A percentile compares a stretch with the other conserved stretches of the same genome.
phyloP scores from a whole-genome alignment of 495 filamentous ascomycete genomes.

The Friedmanniomyces simplex region DNA sequence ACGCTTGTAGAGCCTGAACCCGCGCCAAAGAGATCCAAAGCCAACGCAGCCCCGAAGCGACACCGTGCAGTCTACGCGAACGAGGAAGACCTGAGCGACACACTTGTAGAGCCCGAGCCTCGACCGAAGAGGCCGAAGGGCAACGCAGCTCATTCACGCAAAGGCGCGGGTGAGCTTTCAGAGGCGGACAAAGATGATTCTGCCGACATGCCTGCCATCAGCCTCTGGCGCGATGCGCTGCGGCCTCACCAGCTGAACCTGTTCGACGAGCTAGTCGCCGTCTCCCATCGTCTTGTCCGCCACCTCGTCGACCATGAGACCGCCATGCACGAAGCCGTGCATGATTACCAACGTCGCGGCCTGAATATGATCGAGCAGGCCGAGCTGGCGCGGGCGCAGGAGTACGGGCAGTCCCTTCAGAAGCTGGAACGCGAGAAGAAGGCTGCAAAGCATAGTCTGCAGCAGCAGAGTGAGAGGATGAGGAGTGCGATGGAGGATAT shows the following conservation, averaged over 20 bases:
- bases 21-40: neutral
- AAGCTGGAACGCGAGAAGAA: neutral
- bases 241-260: constrained; percentile 17
- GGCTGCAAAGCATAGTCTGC: neutral
- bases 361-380: constrained; percentile 6
- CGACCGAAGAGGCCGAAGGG: neutral
- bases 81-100: constrained; percentile 12
- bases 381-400: constrained; percentile 3
- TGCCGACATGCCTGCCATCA: constrained; percentile 1
- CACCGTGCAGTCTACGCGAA: neutral
- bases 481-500: neutral
- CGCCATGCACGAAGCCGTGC: constrained; percentile 8
- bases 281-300: constrained; percentile 13
- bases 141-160: neutral
- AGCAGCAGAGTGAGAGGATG: neutral
- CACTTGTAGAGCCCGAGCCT: constrained; percentile 11
- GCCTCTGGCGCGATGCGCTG: constrained; percentile 8
- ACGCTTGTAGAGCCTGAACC: constrained; percentile 13
- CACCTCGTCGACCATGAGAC: constrained; percentile 18
- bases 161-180: neutral
- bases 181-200: neutral
- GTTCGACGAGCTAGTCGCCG: constrained; percentile 19
- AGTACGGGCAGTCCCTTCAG: neutral
- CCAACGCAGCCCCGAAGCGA: neutral
- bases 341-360: constrained; percentile 13